Evolutionary conservation across 441 rosid genomes (phyloP).

Genomic region (Pelargonium cotyledonis): DNA sequence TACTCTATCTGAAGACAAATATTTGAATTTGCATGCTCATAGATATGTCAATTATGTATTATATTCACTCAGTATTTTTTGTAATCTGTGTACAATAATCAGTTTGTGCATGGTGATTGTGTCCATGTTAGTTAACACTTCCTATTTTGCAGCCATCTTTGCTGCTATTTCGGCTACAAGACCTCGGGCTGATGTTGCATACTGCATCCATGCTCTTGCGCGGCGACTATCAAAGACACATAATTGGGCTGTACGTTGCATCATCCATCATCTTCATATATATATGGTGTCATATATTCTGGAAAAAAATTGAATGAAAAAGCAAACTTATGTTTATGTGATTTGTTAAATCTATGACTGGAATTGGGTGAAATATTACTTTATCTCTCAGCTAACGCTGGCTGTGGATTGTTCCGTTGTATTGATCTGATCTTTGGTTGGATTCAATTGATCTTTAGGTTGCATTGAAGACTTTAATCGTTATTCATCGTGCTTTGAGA

Average conservation of each 20-base stretch:
- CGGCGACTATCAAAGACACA: conserved; percentile 77
- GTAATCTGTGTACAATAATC: not conserved
- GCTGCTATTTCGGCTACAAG: conserved; percentile 87
- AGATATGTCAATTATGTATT: no score
- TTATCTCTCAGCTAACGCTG: not conserved
- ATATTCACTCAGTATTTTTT: no score
- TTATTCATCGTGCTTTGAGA: conserved; percentile 91
- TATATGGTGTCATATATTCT: not conserved
- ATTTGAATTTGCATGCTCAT: conserved; percentile 3
- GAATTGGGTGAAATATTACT: not conserved
- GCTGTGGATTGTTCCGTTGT: not conserved
- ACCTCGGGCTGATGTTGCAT: conserved; percentile 98
- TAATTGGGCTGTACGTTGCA: conserved; percentile 81
- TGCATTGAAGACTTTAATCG: conserved; percentile 85
- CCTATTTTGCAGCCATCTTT: conserved; percentile 64
- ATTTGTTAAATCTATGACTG: not conserved
- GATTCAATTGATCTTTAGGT: conserved; percentile 43
- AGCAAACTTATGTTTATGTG: not conserved
- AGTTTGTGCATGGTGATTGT: conserved; percentile 11
- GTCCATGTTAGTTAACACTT: conserved; percentile 10
- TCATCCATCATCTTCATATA: not conserved
- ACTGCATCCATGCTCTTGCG: conserved; percentile 83
- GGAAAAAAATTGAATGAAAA: not conserved
- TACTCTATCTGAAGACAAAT: not conserved
- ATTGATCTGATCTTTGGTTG: conserved; percentile 15